Evolutionary conservation across 495 filamentous ascomycete species (phyloP), one percentile per base, ranked within the genome.

Genomic region (Xylaria grammica): DNA sequence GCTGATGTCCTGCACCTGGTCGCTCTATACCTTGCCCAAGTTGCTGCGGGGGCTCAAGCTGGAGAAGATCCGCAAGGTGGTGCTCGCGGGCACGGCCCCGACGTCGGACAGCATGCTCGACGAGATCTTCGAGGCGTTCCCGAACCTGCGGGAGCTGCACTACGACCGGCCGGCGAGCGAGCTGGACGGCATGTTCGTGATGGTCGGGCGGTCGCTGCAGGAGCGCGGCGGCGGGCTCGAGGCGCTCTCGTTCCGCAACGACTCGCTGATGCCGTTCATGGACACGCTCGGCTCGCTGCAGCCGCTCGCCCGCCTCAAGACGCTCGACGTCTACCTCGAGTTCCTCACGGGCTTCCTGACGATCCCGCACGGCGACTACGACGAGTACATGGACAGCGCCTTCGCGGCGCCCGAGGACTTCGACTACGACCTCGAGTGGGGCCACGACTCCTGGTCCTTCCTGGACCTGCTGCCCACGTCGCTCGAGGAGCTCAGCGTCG

Each of bases 251-350:
- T 10, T 63, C 0, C 0, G 2, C 0, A 55, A 63, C 26, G 50
- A 63, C 0, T 6, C 7, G 1, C 10, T 22, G 3, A 11, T 42
- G 24, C 19, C 60, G 0, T 63, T 63, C 11, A 6, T 0, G 1
- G 4, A 15, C 0, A 0, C 15, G 1, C 8, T 63, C 15, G 38
- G 29, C 1, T 46, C 40, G 0, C n/a, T 63, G 0, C 13, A 30
- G 0, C 9, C 0, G 1, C 4, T 54, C 0, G 3, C 0, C 13
- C 24, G 29, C 5, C 60, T 63, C 50, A 46, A 46, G 29, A 48
- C 38, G 0, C 50, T 63, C 19, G 51, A 55, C 20, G 26, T 63
- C 6, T 19, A 27, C 13, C 60, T 63, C 29, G 60, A 63, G 19
- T 7, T 63, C 7, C 60, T 63, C 27, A 55, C 38, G 19, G 60